phyloP scores from a whole-genome alignment of 1,284 basidiomycete species.

The Phellopilus nigrolimitatus region DNA sequence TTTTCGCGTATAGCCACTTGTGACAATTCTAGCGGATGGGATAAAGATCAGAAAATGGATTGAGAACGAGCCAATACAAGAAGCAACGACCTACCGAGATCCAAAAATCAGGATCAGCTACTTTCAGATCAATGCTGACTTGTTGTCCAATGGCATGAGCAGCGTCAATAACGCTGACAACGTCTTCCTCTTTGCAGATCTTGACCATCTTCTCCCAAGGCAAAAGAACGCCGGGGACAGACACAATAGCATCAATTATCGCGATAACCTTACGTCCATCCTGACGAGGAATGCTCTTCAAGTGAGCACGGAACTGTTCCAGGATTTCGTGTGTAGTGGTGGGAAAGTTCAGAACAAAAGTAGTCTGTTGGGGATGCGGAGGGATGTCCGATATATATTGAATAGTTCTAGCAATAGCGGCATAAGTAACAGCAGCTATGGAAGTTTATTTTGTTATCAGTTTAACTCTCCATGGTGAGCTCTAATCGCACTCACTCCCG shows the following conservation, averaged over 20 bases:
- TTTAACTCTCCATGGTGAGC: constrained; percentile 28
- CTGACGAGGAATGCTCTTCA: constrained; percentile 32
- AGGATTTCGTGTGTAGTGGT: constrained; percentile 58
- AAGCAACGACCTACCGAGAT: constrained; percentile 55
- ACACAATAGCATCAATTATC: constrained; percentile 71
- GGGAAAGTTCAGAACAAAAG: constrained; percentile 58
- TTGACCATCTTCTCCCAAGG: constrained; percentile 79
- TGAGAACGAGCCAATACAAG: background rate
- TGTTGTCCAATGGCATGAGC: constrained; percentile 67
- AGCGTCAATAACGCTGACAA: constrained; percentile 73
- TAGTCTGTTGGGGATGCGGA: constrained; percentile 47
- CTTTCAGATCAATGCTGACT: constrained; percentile 52
- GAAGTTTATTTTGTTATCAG: background rate
- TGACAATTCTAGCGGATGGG: constrained; percentile 66
- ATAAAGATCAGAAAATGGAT: constrained; percentile 3
- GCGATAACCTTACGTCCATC: constrained; percentile 53
- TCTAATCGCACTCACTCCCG: constrained; percentile 34
- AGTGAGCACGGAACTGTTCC: constrained; percentile 42
- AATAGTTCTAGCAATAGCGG: constrained; percentile 50
- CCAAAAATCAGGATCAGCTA: constrained; percentile 73
- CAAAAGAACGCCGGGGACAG: constrained; percentile 64
- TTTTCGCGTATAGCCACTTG: constrained; percentile 80
- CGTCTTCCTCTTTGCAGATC: constrained; percentile 64
- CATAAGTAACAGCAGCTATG: constrained; percentile 67
- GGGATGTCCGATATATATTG: constrained; percentile 57